Conservation (phyloP, 257 asterid species). For the Forsythia viridissima region DNA sequence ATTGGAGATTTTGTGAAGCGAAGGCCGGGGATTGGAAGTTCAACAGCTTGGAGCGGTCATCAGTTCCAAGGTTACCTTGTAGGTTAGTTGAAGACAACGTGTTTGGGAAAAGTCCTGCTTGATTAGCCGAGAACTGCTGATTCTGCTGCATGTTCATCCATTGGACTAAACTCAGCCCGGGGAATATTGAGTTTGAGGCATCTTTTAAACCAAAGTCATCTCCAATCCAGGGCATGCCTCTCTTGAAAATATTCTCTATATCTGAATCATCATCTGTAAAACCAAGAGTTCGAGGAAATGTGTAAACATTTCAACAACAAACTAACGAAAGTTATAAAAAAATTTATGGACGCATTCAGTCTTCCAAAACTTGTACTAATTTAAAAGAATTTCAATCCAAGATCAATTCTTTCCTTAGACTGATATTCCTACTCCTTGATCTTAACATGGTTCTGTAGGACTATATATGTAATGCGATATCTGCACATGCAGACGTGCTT, state of each 20-base stretch:
- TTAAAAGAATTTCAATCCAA: no score
- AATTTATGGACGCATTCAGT: not conserved
- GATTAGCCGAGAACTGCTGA: slow-evolving; percentile 55
- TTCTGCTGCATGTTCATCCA: slow-evolving; percentile 98
- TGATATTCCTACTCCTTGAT: no score
- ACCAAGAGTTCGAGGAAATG: slow-evolving; percentile 12
- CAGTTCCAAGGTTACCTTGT: slow-evolving; percentile 38
- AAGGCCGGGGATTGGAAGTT: slow-evolving; percentile 76
- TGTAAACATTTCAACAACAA: not conserved
- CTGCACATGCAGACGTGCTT: no score
- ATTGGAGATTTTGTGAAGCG: slow-evolving; percentile 53
- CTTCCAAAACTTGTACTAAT: not conserved
- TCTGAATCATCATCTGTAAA: slow-evolving; percentile 71
- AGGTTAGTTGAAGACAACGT: slow-evolving; percentile 36
- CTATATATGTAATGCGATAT: no score
- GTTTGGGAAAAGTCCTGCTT: slow-evolving; percentile 48
- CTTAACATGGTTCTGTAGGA: no score
- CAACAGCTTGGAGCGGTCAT: slow-evolving; percentile 71
- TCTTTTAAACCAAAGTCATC: slow-evolving; percentile 79
- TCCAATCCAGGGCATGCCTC: slow-evolving; percentile 90
- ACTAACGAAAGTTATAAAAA: not conserved
- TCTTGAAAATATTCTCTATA: slow-evolving; percentile 63
- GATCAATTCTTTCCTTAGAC: no score
- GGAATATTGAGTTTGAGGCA: slow-evolving; percentile 71
- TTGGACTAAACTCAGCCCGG: slow-evolving; percentile 88